A percentile compares a stretch with the other conserved stretches of the same genome.
phyloP scores from a whole-genome alignment of 768 basidiomycete species.

The Suillus discolor region DNA sequence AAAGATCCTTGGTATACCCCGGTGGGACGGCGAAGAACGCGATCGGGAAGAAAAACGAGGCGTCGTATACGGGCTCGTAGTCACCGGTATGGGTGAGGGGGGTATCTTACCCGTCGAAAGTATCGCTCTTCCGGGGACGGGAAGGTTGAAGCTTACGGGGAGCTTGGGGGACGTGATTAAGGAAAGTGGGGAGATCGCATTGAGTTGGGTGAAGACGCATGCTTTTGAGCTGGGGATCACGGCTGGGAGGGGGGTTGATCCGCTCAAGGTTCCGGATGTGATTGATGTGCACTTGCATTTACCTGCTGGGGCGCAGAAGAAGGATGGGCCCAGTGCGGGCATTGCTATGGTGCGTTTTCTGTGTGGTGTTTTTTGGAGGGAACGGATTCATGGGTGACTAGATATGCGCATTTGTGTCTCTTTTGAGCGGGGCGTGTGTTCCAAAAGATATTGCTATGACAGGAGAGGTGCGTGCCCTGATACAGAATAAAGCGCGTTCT shows the following conservation, averaged over 20 bases:
- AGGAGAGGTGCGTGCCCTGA: slow-evolving; percentile 62
- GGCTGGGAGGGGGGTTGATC: slow-evolving; percentile 66
- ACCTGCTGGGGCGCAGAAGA: slow-evolving; percentile 89
- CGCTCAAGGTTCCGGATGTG: slow-evolving; percentile 68
- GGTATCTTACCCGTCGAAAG: slow-evolving; percentile 87
- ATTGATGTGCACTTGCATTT: slow-evolving; percentile 90
- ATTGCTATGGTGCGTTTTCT: slow-evolving; percentile 69
- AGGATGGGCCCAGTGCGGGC: slow-evolving; percentile 92
- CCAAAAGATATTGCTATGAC: slow-evolving; percentile 84
- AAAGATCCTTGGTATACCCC: slow-evolving; percentile 76
- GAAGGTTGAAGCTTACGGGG: slow-evolving; percentile 77
- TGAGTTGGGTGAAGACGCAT: slow-evolving; percentile 91
- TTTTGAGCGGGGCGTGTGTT: slow-evolving; percentile 76
- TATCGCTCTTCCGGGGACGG: slow-evolving; percentile 73
- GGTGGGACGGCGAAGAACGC: slow-evolving; percentile 79
- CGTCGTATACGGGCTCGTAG: slow-evolving; percentile 84
- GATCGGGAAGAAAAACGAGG: slow-evolving; percentile 76
- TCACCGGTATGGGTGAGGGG: slow-evolving; percentile 87
- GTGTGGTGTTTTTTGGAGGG: not conserved
- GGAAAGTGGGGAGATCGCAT: slow-evolving; percentile 86
- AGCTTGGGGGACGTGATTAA: slow-evolving; percentile 89
- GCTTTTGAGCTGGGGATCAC: slow-evolving; percentile 82
- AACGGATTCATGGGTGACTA: slow-evolving; percentile 25
- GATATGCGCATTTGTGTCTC: slow-evolving; percentile 85
- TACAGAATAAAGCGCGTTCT: not conserved